Percentiles rank a stretch among this genome's conserved stretches.
Evolutionary conservation across 441 rosid genomes (phyloP).

Genomic region (Geranium incanum): DNA sequence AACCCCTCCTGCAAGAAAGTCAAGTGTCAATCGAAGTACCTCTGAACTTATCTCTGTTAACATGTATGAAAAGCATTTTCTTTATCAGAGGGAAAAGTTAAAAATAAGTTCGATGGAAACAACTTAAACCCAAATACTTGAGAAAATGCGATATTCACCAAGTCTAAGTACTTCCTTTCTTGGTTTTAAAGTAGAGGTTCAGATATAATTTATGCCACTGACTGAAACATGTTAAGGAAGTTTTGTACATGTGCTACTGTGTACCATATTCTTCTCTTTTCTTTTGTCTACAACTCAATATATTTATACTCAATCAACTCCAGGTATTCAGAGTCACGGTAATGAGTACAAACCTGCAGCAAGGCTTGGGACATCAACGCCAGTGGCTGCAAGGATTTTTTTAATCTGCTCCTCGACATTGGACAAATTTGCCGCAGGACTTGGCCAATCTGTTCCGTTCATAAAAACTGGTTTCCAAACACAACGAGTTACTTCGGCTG

Average conservation of each 20-base stretch:
- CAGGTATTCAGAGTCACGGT: conserved; percentile 1
- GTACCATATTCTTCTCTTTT: neutral
- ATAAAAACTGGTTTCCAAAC: conserved; percentile 72
- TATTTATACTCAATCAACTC: conserved; percentile 1
- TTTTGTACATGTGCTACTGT: neutral
- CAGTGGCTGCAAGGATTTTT: conserved; percentile 57
- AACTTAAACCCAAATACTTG: neutral
- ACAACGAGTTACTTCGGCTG: conserved; percentile 67
- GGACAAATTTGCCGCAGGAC: conserved; percentile 67
- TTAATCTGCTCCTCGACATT: conserved; percentile 59
- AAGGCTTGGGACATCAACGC: conserved; percentile 66
- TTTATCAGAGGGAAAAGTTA: neutral
- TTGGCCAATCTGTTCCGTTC: conserved; percentile 82
- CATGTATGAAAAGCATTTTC: neutral
- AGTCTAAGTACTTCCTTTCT: too few relatives aligned
- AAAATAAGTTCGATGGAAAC: neutral
- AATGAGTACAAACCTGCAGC: conserved; percentile 43
- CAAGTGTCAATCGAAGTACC: conserved; percentile 22
- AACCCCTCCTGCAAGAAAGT: conserved; percentile 43
- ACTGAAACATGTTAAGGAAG: neutral
- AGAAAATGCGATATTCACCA: neutral
- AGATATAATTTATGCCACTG: too few relatives aligned
- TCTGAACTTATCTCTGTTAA: conserved; percentile 7
- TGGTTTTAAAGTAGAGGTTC: too few relatives aligned
- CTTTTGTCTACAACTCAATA: neutral